These are phyloP conservation scores for Phytopythium aichiense DNA, from an alignment of 352 stramenopile species.

Conservation along the genomic window DNA sequence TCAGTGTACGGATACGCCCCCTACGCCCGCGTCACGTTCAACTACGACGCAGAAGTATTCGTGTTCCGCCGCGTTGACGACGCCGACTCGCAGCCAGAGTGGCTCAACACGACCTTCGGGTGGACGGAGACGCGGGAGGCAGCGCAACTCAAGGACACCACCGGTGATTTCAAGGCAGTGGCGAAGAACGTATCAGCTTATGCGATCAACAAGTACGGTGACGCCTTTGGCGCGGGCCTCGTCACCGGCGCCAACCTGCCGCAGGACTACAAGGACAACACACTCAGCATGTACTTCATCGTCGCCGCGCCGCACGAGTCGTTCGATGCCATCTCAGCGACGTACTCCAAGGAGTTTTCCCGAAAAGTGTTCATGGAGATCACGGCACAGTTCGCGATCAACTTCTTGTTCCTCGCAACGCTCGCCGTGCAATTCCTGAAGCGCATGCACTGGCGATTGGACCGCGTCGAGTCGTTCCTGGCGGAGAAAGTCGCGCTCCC, in stretches of 20 bases:
- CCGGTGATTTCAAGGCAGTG: conserved; percentile 59
- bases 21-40: conserved; percentile 66
- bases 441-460: conserved; percentile 78
- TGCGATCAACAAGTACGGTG: conserved; percentile 71
- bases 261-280: conserved; percentile 52
- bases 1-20: conserved; percentile 47
- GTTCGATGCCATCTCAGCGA: conserved; percentile 42
- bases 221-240: conserved; percentile 49
- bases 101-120: conserved; percentile 54
- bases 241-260: conserved; percentile 58
- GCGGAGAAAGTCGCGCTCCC: conserved; percentile 47
- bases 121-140: conserved; percentile 64
- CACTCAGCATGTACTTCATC: conserved; percentile 84
- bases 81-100: conserved; percentile 47
- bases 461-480: conserved; percentile 74
- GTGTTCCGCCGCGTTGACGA: conserved; percentile 68
- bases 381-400: conserved; percentile 43
- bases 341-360: conserved; percentile 83
- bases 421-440: conserved; percentile 58
- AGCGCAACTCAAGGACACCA: conserved; percentile 55
- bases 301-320: conserved; percentile 58
- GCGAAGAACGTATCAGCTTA: conserved; percentile 56
- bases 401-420: conserved; percentile 36
- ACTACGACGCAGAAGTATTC: conserved; percentile 71
- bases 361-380: conserved; percentile 51